Evolutionary conservation across 148 eudicot genomes (phyloP), one percentile per base, ranked within the genome.

Genomic region (Persicaria maculosa): DNA sequence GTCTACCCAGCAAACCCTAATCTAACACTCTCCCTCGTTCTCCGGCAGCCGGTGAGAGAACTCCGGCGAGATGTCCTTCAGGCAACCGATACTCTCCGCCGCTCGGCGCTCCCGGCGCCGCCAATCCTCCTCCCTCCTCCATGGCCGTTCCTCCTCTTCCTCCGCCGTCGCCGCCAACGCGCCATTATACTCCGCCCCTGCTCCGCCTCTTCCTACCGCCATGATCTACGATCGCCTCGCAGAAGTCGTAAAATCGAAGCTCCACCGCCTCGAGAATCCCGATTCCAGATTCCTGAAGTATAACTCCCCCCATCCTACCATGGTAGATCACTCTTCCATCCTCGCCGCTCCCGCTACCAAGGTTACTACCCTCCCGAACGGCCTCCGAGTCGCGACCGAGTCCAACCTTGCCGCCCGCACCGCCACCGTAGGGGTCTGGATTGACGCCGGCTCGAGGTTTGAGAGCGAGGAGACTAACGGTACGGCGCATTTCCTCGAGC

Each of bases 381-480:
- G 97, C 45, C 87, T 91, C 61, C 91, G 93, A 0, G 80, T 91
- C 47, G 97, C 97, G 31, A 91, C 93, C 22, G 93, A 89, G 67
- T 85, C 93, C 0, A 77, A 77, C 47, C 88, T 87, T 14, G 77
- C 91, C n/a, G 72, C 86, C 0, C 74, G 75, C 11, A 84, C 96
- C 4, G 96, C 98, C 47, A 93, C 98, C 47, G 93, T 93, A 7
- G 98, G 98, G 8, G 97, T 91, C 6, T 91, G 92, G 93, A 91
- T 91, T 68, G 96, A 91, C 57, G 89, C 95, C 1, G 97, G 97
- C 0, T 86, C 91, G 40, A 74, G 97, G 43, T 92, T 86, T 76
- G 95, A 92, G 83, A 79, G 76, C 62, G 91, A 87, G 0, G 85
- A 79, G 61, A 81, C 93, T 0, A 92, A 90, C 16, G 97, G 97